Evolutionary conservation across 2,329 filamentous ascomycete genomes (phyloP), one percentile per base, ranked within the genome.

Genomic region (Colletotrichum neosansevieriae): DNA sequence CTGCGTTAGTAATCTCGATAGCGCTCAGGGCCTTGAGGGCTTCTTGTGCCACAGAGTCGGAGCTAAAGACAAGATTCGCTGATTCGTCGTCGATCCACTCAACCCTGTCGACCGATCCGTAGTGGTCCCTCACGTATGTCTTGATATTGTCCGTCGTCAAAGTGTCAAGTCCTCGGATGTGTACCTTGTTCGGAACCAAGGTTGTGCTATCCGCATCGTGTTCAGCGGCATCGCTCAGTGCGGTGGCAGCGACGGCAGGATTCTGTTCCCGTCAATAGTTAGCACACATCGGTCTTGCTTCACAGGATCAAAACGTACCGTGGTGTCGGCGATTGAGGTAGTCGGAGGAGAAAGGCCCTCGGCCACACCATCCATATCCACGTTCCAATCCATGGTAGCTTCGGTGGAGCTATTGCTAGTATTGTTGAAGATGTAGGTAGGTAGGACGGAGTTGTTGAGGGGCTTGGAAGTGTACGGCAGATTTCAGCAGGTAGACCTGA

Each of bases 41-140:
- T 53, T 87, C 83, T 17, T 83, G 80, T 2, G 88, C 88, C 6
- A 78, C 76, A 24, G 79, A 76, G 13, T 88, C 83, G 6, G 85
- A 85, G 44, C 81, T 83, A 81, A 96, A 98, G 59, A 97, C 80
- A 60, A 98, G 84, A 76, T 98, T 98, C 70, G 94, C 93, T 0
- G 94, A 95, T 6, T 89, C 90, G 79, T 99, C 96, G 77, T 98
- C 93, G 72, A 99, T 94, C 96, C 96, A 99, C 81, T 98, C 94
- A 71, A 98, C 84, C 70, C 88, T 86, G 63, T 87, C 82, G 64
- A 90, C 83, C 13, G 79, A 77, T 40, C 84, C 81, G 74, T 87
- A 94, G 77, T 96, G 88, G 71, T 92, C 86, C 54, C 84, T 80
- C 9, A 93, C 88, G 74, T 94, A 98, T 67, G 86, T 84, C 73